Evolutionary conservation across 1,284 basidiomycete genomes (phyloP).

Genomic region (Apiotrichum laibachii): DNA sequence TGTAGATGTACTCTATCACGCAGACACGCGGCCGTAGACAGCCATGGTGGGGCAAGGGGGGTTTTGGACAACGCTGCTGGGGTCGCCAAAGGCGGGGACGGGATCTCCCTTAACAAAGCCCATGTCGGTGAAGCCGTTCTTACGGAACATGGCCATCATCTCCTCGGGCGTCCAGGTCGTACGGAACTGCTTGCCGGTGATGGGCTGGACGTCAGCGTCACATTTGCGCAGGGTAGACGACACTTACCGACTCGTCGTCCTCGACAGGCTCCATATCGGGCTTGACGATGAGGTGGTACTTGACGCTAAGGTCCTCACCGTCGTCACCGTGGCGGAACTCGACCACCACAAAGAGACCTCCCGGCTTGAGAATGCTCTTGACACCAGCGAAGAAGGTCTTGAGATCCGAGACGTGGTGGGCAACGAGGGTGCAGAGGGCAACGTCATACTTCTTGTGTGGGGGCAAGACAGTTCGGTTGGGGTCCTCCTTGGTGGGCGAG

Average conservation of each 20-base stretch:
- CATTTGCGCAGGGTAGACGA: background rate
- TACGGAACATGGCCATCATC: constrained; percentile 3
- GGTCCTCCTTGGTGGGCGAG: constrained; percentile 24
- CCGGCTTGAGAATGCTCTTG: constrained; percentile 14
- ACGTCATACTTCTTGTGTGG: constrained; percentile 30
- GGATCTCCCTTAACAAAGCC: constrained; percentile 26
- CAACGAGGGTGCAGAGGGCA: constrained; percentile 33
- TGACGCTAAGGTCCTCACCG: constrained; percentile 12
- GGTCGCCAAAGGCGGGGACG: constrained; percentile 26
- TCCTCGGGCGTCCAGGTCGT: constrained; percentile 10
- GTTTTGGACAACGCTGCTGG: background rate
- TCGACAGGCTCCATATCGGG: constrained; percentile 2
- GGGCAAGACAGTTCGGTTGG: constrained; percentile 19
- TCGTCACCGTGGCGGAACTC: constrained; percentile 22
- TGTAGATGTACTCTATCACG: background rate
- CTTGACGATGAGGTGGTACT: constrained; percentile 1
- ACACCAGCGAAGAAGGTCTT: constrained; percentile 13
- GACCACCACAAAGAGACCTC: constrained; percentile 13
- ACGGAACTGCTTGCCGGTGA: constrained; percentile 16
- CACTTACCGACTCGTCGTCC: constrained; percentile 11
- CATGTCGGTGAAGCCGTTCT: constrained; percentile 27
- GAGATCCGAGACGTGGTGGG: constrained; percentile 37
- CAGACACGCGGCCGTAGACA: constrained; percentile 10
- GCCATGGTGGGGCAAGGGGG: constrained; percentile 11
- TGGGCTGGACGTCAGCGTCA: constrained; percentile 1